Percentiles rank a stretch among this genome's conserved stretches.
Evolutionary conservation across 805 yeast species (phyloP).

Genomic region (Scheffersomyces amazonensis): DNA sequence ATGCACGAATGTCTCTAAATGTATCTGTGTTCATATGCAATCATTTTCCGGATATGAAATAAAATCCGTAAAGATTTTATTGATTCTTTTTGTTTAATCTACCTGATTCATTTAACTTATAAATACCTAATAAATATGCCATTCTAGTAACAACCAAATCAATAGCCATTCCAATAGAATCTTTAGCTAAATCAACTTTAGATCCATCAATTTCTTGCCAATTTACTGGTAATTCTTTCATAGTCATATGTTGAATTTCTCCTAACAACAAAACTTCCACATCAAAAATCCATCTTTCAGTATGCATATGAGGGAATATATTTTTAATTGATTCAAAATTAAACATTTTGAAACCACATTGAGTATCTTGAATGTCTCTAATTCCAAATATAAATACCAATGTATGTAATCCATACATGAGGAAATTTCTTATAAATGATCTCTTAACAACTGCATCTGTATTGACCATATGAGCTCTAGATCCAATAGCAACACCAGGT

Average conservation of each 20-base stretch:
- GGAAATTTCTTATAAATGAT: slow-evolving; percentile 78
- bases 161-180: slow-evolving; percentile 88
- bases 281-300: slow-evolving; percentile 98
- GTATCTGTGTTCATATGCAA: no score
- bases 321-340: slow-evolving; percentile 59
- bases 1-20: no score
- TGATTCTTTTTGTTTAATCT: slow-evolving; percentile 1
- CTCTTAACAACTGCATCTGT: slow-evolving; percentile 97
- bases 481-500: slow-evolving; percentile 79
- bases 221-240: slow-evolving; percentile 79
- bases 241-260: slow-evolving; percentile 60
- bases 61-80: no score
- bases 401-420: slow-evolving; percentile 90
- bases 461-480: slow-evolving; percentile 94
- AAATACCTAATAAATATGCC: slow-evolving; percentile 83
- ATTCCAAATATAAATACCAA: slow-evolving; percentile 88
- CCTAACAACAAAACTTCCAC: slow-evolving; percentile 88
- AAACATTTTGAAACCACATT: slow-evolving; percentile 95
- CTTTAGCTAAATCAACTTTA: slow-evolving; percentile 88
- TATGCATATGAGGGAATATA: slow-evolving; percentile 89
- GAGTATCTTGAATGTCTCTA: slow-evolving; percentile 84
- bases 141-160: slow-evolving; percentile 77
- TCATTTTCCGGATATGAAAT: no score
- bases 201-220: slow-evolving; percentile 99
- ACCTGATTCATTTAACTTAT: slow-evolving; percentile 36